A percentile compares a stretch with the other conserved stretches of the same genome.
phyloP scores from a whole-genome alignment of 352 stramenopile species.

The Elongisporangium prolatum region DNA sequence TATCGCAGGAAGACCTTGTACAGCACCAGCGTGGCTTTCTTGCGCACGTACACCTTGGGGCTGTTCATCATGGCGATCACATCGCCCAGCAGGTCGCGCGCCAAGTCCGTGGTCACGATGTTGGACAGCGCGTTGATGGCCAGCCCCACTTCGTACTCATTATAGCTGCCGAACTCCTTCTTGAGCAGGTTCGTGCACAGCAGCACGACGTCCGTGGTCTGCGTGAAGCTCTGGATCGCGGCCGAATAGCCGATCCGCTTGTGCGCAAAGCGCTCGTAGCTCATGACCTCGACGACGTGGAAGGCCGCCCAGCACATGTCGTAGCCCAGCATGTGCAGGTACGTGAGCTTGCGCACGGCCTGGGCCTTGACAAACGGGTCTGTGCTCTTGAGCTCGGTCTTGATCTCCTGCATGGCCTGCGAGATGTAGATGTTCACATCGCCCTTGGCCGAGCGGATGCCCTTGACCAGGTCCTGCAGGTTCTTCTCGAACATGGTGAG shows the following conservation, averaged over 20 bases:
- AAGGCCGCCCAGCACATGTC: slow-evolving; percentile 98
- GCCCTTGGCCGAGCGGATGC: slow-evolving; percentile 95
- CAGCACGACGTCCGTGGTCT: slow-evolving; percentile 97
- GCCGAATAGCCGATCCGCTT: slow-evolving; percentile 97
- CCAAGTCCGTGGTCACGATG: slow-evolving; percentile 97
- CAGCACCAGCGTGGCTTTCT: slow-evolving; percentile 97
- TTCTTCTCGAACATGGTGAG: slow-evolving; percentile 98
- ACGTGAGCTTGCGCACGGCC: slow-evolving; percentile 96
- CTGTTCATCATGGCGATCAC: slow-evolving; percentile 91
- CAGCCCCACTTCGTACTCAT: slow-evolving; percentile 96
- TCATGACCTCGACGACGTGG: slow-evolving; percentile 98
- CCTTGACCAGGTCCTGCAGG: slow-evolving; percentile 98
- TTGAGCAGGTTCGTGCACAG: slow-evolving; percentile 99
- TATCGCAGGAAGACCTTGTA: slow-evolving; percentile 99
- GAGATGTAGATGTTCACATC: slow-evolving; percentile 97
- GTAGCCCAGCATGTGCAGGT: slow-evolving; percentile 98
- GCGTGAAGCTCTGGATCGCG: slow-evolving; percentile 94
- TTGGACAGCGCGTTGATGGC: slow-evolving; percentile 99
- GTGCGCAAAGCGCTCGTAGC: slow-evolving; percentile 92
- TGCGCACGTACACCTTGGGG: slow-evolving; percentile 95
- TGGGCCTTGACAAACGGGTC: slow-evolving; percentile 97
- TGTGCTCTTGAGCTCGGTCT: slow-evolving; percentile 95
- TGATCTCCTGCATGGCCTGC: slow-evolving; percentile 97
- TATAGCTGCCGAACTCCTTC: slow-evolving; percentile 92
- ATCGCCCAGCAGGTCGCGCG: slow-evolving; percentile 90